Evolutionary conservation across 2,329 filamentous ascomycete species (phyloP).

Genomic region (Westerdykella ornata): DNA sequence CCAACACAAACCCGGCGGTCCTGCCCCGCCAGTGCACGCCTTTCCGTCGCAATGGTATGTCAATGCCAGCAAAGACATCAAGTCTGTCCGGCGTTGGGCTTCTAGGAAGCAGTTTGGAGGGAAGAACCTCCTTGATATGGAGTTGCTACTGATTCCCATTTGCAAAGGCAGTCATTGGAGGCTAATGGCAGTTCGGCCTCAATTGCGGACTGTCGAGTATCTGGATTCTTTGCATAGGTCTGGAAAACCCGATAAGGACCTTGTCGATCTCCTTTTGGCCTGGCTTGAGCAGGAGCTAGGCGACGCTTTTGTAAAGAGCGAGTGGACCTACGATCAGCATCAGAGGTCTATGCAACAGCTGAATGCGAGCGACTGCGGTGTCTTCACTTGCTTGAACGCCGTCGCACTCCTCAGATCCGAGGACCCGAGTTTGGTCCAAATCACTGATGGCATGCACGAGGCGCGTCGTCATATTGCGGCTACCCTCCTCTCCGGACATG

Average conservation of each 20-base stretch:
- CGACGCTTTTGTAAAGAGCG: constrained; percentile 48
- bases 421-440: constrained; percentile 40
- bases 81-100: constrained; percentile 46
- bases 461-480: constrained; percentile 59
- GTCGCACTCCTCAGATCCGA: constrained; percentile 49
- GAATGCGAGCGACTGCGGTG: constrained; percentile 68
- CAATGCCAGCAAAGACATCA: constrained; percentile 37
- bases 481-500: constrained; percentile 53
- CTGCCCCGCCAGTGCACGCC: constrained; percentile 55
- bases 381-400: constrained; percentile 68
- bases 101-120: constrained; percentile 18
- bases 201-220: constrained; percentile 56
- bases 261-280: constrained; percentile 24
- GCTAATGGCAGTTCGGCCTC: constrained; percentile 59
- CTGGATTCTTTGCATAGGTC: constrained; percentile 56
- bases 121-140: constrained; percentile 57
- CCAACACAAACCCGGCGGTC: constrained; percentile 49
- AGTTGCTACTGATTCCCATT: constrained; percentile 64
- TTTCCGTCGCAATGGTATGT: constrained; percentile 62
- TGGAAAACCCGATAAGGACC: constrained; percentile 24
- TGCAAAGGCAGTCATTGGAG: constrained; percentile 63
- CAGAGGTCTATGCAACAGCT: constrained; percentile 48
- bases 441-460: constrained; percentile 49
- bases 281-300: constrained; percentile 57
- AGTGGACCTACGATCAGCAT: constrained; percentile 55